phyloP scores from a whole-genome alignment of 257 asterid genomes.

The Solanum stenotomum region DNA sequence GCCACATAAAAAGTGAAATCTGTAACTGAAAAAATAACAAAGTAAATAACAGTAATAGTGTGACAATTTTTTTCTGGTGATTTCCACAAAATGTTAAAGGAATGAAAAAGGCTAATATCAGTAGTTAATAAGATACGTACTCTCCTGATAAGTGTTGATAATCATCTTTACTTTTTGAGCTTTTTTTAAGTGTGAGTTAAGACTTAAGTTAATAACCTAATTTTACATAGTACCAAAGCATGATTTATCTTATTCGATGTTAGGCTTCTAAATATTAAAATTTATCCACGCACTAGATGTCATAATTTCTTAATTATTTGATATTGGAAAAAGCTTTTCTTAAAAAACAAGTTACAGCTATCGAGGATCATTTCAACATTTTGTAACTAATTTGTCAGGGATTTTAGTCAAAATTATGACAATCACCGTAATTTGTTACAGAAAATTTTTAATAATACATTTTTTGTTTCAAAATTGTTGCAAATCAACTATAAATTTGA shows the following conservation, averaged over 20 bases:
- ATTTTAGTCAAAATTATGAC: neutral
- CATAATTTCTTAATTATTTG: neutral
- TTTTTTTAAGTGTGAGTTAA: neutral
- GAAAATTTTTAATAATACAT: neutral
- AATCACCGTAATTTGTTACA: neutral
- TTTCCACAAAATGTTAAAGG: neutral
- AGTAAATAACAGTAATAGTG: neutral
- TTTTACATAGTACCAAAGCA: too few relatives aligned
- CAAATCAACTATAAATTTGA: neutral
- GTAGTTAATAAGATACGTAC: too few relatives aligned
- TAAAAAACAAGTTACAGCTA: neutral
- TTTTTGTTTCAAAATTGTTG: neutral
- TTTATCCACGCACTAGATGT: too few relatives aligned
- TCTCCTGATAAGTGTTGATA: neutral
- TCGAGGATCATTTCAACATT: neutral
- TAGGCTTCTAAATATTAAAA: too few relatives aligned
- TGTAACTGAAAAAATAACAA: neutral
- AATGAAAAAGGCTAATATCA: too few relatives aligned
- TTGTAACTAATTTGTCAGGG: neutral
- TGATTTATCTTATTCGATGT: too few relatives aligned
- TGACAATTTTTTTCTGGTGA: neutral
- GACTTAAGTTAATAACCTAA: rapidly evolving
- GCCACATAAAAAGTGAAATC: neutral
- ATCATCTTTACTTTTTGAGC: neutral
- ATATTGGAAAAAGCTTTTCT: neutral